Conservation (phyloP, 441 rosid genomes). For the Biscutella laevigata region DNA sequence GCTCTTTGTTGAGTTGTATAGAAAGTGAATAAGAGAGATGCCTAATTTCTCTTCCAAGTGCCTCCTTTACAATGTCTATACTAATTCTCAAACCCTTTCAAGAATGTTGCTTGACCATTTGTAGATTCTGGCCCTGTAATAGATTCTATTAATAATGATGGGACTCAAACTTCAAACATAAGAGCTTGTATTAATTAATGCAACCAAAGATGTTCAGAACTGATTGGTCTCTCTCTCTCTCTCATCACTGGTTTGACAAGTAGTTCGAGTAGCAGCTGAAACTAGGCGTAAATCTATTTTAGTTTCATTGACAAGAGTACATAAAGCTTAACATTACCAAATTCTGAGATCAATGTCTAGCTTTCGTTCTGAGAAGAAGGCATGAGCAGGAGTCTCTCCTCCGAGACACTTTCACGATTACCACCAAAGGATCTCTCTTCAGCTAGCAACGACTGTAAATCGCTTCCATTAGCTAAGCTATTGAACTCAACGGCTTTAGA, state of each 20-base stretch:
- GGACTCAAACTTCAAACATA: no score
- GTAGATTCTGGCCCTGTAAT: no score
- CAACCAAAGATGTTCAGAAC: no score
- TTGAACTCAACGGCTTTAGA: conserved; percentile 95
- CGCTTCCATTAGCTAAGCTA: conserved; percentile 92
- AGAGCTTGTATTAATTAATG: no score
- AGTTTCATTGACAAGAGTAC: no score
- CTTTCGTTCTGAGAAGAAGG: conserved; percentile 49
- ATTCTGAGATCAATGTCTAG: no score
- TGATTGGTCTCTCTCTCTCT: no score
- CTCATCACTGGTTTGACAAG: no score
- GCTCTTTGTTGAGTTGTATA: not conserved
- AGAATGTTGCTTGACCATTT: not conserved
- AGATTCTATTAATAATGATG: no score
- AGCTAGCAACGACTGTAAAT: conserved; percentile 67
- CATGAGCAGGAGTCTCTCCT: conserved; percentile 64
- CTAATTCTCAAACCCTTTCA: not conserved
- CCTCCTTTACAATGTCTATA: not conserved
- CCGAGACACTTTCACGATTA: conserved; percentile 30
- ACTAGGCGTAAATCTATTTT: no score
- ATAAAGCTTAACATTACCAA: no score
- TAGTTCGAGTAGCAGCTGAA: no score
- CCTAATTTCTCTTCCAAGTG: not conserved
- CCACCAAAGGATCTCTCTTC: conserved; percentile 49
- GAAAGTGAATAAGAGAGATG: not conserved